phyloP scores from a whole-genome alignment of 176 grass and related monocot species.

The Poa annua region DNA sequence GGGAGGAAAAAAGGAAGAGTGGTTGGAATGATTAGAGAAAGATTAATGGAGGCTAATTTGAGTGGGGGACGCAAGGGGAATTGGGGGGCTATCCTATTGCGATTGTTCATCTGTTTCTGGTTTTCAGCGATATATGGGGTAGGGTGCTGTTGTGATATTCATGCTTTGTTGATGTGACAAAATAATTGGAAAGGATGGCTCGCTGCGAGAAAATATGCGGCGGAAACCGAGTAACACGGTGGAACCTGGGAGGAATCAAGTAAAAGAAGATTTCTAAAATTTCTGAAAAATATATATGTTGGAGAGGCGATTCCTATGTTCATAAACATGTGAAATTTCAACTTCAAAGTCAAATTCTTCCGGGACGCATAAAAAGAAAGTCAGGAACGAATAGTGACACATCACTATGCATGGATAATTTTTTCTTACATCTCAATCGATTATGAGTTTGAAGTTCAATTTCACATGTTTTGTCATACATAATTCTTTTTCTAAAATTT shows the following conservation, averaged over 20 bases:
- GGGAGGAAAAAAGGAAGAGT: constrained; percentile 26
- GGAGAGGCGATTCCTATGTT: not conserved
- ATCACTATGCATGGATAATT: no score
- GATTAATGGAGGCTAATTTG: constrained; percentile 1
- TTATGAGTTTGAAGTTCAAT: no score
- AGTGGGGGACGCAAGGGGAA: not conserved
- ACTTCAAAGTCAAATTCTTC: no score
- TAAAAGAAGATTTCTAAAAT: not conserved
- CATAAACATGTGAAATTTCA: no score
- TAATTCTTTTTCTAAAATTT: no score
- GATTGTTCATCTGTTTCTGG: constrained; percentile 1
- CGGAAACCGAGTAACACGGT: no score
- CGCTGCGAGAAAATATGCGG: no score
- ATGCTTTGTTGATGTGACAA: not conserved
- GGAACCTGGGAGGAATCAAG: no score
- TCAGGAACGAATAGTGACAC: no score
- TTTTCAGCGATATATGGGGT: constrained; percentile 30
- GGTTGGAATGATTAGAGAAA: constrained; percentile 31
- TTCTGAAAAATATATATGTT: not conserved
- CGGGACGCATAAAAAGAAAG: no score
- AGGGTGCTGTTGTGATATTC: constrained; percentile 32
- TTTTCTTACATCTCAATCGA: no score
- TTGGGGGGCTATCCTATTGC: constrained; percentile 25
- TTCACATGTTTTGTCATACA: no score
- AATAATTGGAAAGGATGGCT: not conserved